Base-by-base conservation (phyloP, 1,284 basidiomycete genomes). In the Heterobasidion parviporum region DNA sequence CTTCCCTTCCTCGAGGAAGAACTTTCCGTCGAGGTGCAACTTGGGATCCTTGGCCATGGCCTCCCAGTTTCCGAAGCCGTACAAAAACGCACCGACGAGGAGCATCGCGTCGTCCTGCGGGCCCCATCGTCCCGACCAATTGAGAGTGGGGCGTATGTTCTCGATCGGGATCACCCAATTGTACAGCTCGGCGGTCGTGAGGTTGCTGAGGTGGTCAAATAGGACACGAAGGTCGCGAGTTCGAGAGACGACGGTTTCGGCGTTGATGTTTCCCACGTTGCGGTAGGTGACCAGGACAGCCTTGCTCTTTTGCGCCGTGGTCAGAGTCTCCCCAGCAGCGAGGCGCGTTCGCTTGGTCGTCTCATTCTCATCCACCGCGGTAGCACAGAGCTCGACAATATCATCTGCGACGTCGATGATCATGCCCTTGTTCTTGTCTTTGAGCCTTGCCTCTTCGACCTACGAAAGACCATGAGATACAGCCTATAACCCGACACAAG, bases 51-150 rank as follows among this genome's bases (percentile, higher is more conserved):
- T 91, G 65, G 89, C 83, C 77, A 99, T 98, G 48, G 83, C 79
- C 68, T 99, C 97, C 97, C 97, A 99, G 62, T 90, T 92, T 16
- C 95, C 95, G 68, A 99, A 97, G 26, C 97, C 97, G 64, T 99
- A 90, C 51, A 89, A 70, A 79, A 83, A 98, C 16, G 97, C 92
- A 34, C 97, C 97, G 53, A 98, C 86, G 26, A 99, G 80, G 12
- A 99, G 79, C 82, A 93, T 92, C 2, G 94, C 87, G 70, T 99
- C 97, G 61, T 99, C 94, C 59, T 85, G 83, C 35, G 87, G 82
- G n/a, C 83, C 86, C 97, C 97, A 99, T 44, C 92, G 87, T 57
- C 93, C 93, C 48, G 91, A 92, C 95, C 96, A 99, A 66, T 95
- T 95, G 59, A 94, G 82, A 4, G 94, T 97, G 34, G 93, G 89